Evolutionary conservation across 2,329 filamentous ascomycete genomes (phyloP), one percentile per base, ranked within the genome.

Genomic region (Nemania diffusa): DNA sequence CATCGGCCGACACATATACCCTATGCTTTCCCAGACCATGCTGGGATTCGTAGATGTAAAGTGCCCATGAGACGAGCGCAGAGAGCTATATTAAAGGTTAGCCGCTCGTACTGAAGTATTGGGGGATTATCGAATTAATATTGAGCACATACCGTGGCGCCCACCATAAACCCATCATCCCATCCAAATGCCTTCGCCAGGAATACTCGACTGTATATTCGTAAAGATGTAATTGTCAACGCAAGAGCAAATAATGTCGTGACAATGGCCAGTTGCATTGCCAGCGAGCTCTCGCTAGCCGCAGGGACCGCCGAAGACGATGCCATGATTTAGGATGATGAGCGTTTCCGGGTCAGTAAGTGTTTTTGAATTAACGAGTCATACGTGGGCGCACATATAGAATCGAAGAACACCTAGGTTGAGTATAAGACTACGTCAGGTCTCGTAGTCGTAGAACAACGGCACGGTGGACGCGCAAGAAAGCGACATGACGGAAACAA

Each of bases 21-120:
- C 76, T 73, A 68, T 85, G 84, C 56, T 77, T 79, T 8, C 85
- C 85, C 7, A 87, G 74, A 2, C 84, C 85, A 64, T 83, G 76
- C 4, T 79, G 71, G 1, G 78, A 76, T 69, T 85, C 81, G 17
- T 81, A 75, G 6, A 82, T 74, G 65, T 86, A 84, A 64, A 73
- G 70, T 8, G 72, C 67, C 69, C 70, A 76, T 9, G 77, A 78
- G 17, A 67, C 74, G 4, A 76, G 57, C 20, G 77, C 72, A 52
- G 74, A 77, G 1, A 76, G 26, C 77, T 79, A 62, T 9, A 1
- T 24, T 27, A 15, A 26, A 22, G 44, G 60, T 27, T 65, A 58
- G 32, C 48, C 24, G 40, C 27, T 27, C 20, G 42, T 13, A 24
- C 51, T 37, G n/a, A 24, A 4, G n/a, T 4, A 37, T 64, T 15